Evolutionary conservation across 345 rosid genomes (phyloP), one percentile per base, ranked within the genome.

Genomic region (Cardamine occulta): DNA sequence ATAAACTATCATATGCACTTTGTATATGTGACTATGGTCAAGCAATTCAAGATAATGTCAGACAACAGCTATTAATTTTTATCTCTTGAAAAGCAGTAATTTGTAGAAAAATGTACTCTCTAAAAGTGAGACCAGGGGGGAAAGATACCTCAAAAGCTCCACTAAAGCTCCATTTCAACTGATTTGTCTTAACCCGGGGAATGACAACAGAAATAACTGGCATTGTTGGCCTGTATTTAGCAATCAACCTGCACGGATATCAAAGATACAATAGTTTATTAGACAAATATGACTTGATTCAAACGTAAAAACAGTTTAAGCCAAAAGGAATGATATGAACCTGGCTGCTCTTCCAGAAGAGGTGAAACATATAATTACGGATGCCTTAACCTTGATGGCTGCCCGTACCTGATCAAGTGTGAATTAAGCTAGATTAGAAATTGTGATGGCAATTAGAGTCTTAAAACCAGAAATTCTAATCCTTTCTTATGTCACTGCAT

Each of bases 271-370:
- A 35, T 42, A 39, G 2, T 18, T 55, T 14, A 48, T 62, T 8
- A 57, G 53, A 70, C 28, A 44, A 63, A 18, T 13, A 47, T 53
- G 44, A 18, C 18, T 10, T 3, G 4, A 60, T 40, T 40, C 53
- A 64, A 35, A 47, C 14, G 13, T 12, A 21, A n/a, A 45, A 26
- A 51, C 28, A 62, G 37, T 18, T 31, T 6, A 14, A 8, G 2
- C 10, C 14, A 19, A 54, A 17, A 74, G 47, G 32, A 18, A 18
- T 51, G 44, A 9, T 52, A 53, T 3, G 53, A 84, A 95, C 99
- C 98, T 92, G 59, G 97, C 99, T 79, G 99, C 98, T 77, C 96
- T 88, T 73, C 99, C 97, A 26, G 97, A 90, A 73, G 99, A 95
- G 59, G 99, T 95, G 82, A 95, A 95, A 82, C 99, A 95, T 72